Evolutionary conservation across 2,329 filamentous ascomycete species (phyloP), one percentile per base, ranked within the genome.

Genomic region (Talaromyces piceae): DNA sequence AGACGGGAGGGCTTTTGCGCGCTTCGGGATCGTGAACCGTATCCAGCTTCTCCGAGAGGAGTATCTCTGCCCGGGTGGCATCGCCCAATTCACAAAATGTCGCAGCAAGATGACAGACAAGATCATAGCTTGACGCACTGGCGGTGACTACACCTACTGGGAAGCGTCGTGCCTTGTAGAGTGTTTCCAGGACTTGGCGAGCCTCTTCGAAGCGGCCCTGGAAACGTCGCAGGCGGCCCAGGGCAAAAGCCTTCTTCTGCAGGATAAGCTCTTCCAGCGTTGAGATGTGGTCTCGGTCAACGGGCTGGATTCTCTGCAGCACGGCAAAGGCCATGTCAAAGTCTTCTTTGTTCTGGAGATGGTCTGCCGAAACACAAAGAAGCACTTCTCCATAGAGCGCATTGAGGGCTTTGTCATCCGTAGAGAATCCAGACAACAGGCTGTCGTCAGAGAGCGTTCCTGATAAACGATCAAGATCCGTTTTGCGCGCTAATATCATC

Each of bases 231-330:
- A 51, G 23, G 18, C 49, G 31, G 13, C 43, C 49, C 41, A 30
- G 45, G 3, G n/a, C 6, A 18, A 47, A 25, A 23, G 49, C 43
- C 33, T 47, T 46, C 16, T 51, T 23, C 22, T 51, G 49, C 23
- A 51, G n/a, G 23, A 41, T 18, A n/a, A 51, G 49, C 31, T 51
- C 49, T 47, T 51, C 49, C 43, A 51, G 22, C 16, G 43, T 51
- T 1, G 49, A 51, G 20, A 51, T 51, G 12, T 27, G 31, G 11
- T 41, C 25, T 23, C 11, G 8, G 13, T 51, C 13, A 13, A 47
- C 27, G 11, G 49, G 49, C 13, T 33, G 41, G 43, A 51, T 39
- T 5, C 23, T n/a, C n/a, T 26, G 12, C 26, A 51, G 37, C 3
- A 51, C 9, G 7, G 22, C 5, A 39, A 51, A 51, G 4, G 49